Base-by-base conservation (phyloP, 2,329 filamentous ascomycete genomes). In the Didymellaceae sp. region DNA sequence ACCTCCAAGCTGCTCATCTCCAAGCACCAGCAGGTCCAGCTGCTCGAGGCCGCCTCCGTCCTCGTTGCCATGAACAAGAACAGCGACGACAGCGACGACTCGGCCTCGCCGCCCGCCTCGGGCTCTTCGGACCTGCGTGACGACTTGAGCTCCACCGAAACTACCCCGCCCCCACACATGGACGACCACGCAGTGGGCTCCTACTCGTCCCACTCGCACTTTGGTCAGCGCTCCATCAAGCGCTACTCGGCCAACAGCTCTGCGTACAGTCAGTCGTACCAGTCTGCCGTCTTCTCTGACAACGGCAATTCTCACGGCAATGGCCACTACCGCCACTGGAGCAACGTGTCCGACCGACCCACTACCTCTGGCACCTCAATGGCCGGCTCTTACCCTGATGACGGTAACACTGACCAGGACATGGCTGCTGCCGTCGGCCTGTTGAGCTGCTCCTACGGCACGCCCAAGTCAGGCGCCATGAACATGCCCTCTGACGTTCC, bases 1-100 rank as follows among this genome's bases (percentile, higher is more conserved):
- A 99, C 94, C 47, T 97, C 94, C 65, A 97, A 97, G 78, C 82
- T 97, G 71, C 86, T 97, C 72, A 97, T 99, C 66, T 97, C 93
- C 65, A 99, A 99, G 82, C 94, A 99, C 75, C 94, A 99, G 77
- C 94, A 99, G 79, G 94, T 99, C 44, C 94, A 99, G 75, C 83
- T 99, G 54, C 84, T 99, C 53, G 94, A 99, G 77, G 94, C 94
- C 31, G 94, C 94, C 30, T 96, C 91, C n/a, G 94, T 97, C 43
- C 81, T 99, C 59, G 88, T 97, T 52, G 87, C 86, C 68, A 97
- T 99, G 92, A 97, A 86, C 67, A 72, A 77, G 49, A 81, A 88
- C 55, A 81, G 80, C 38, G 78, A 82, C 31, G 65, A 67, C 55
- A 95, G 90, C 74, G 91, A 96, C 68, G 80, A 86, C 44, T 93